These are phyloP conservation scores for Stephanodiscus minutulus DNA, from an alignment of 108 stramenopile genomes.

Conservation along the genomic window DNA sequence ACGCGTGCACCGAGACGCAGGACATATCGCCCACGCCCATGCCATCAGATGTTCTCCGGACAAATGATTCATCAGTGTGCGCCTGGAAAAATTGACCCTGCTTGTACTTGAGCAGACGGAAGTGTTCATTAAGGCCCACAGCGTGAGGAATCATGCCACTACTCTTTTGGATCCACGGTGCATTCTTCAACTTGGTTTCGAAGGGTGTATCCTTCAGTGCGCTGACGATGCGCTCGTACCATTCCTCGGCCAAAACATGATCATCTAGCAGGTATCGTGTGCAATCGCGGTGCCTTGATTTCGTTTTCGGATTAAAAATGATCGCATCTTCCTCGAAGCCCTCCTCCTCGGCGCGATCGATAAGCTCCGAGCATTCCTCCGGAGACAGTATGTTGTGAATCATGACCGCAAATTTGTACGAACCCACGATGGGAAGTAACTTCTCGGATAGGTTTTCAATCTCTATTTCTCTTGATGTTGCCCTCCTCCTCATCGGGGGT, in stretches of 20 bases:
- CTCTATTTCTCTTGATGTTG: conserved; percentile 9
- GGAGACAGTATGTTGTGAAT: conserved; percentile 29
- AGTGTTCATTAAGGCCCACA: conserved; percentile 42
- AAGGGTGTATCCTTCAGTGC: conserved; percentile 25
- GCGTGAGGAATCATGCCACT: conserved; percentile 13
- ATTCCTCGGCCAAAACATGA: conserved; percentile 19
- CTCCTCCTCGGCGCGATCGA: conserved; percentile 28
- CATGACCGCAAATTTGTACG: conserved; percentile 35
- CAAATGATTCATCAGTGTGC: conserved; percentile 37
- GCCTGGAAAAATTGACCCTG: conserved; percentile 39
- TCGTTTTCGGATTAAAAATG: conserved; percentile 22
- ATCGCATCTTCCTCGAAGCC: conserved; percentile 33
- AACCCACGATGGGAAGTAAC: conserved; percentile 33
- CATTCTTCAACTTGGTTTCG: conserved; percentile 25
- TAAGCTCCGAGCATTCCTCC: conserved; percentile 33
- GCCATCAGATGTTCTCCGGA: conserved; percentile 21
- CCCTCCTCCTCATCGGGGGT: conserved; percentile 7
- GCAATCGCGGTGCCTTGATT: conserved; percentile 28
- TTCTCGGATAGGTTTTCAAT: conserved; percentile 27
- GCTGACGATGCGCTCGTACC: conserved; percentile 44
- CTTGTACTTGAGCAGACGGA: conserved; percentile 38
- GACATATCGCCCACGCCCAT: conserved; percentile 37
- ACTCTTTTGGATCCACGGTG: conserved; percentile 22
- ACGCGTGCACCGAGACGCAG: conserved; percentile 31
- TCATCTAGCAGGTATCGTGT: conserved; percentile 25